A percentile compares a stretch with the other conserved stretches of the same genome.
These are phyloP conservation scores for Nakazawaea populi DNA, from an alignment of 805 yeast genomes.

Conservation along the genomic window DNA sequence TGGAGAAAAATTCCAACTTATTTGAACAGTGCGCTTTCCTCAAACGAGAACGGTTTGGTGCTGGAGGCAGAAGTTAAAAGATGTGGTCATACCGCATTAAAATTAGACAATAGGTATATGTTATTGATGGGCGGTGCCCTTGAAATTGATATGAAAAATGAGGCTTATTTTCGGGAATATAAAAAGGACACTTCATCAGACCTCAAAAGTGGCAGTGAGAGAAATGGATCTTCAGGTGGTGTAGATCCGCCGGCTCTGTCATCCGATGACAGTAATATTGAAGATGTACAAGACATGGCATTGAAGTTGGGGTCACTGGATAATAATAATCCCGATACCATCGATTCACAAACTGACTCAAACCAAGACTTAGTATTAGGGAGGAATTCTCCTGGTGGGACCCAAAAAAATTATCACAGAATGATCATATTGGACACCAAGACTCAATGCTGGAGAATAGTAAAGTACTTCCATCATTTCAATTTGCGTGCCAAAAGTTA, in stretches of 20 bases:
- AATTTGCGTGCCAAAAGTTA: neutral
- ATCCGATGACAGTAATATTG: constrained; percentile 3
- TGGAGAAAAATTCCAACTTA: constrained; percentile 26
- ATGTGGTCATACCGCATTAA: constrained; percentile 8
- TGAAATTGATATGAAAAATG: constrained; percentile 9
- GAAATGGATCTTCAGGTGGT: constrained; percentile 1
- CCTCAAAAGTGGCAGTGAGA: constrained; percentile 1
- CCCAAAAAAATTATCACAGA: constrained; percentile 3
- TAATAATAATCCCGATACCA: too few relatives aligned
- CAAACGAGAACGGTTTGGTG: neutral
- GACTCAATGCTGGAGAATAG: constrained; percentile 8
- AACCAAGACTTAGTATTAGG: too few relatives aligned
- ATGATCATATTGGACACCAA: constrained; percentile 6
- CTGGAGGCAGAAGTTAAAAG: constrained; percentile 8
- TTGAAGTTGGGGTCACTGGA: neutral
- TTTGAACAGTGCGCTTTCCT: neutral
- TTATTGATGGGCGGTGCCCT: constrained; percentile 9
- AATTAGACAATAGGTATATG: constrained; percentile 4
- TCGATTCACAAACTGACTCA: too few relatives aligned
- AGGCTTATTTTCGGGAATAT: constrained; percentile 3
- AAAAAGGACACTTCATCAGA: constrained; percentile 8
- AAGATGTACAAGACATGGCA: constrained; percentile 5
- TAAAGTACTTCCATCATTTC: constrained; percentile 8
- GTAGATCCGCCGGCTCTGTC: neutral
- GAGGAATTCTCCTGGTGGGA: too few relatives aligned